Base-by-base conservation (phyloP, 108 stramenopile genomes). In the Chaetoceros muelleri region DNA sequence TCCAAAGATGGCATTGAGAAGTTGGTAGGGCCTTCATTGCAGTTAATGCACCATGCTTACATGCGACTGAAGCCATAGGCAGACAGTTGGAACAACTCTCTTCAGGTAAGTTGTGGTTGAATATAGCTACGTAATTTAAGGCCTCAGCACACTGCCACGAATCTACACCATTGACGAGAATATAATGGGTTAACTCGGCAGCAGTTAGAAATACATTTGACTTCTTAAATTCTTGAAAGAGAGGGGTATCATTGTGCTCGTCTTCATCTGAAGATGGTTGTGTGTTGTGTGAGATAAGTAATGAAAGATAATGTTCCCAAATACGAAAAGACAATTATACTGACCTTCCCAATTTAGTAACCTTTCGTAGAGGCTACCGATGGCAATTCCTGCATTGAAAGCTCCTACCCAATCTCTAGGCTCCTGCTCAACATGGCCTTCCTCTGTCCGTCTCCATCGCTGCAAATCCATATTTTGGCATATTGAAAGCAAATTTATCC, bases 401-500 rank as follows among this genome's bases (percentile, higher is more conserved):
- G 96, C 91, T 26, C 75, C 77, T 18, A 95, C 89, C 96, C 96
- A 97, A 0, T 80, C 84, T 49, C 87, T 69, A 10, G 61, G 60
- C 70, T 96, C 94, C 22, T 63, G 63, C 64, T 88, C 91, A 5
- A 93, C 79, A 60, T 96, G 94, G 18, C 76, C 81, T 60, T 78
- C 69, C 27, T 56, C 21, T 64, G 66, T 75, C 30, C 76, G 58
- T 55, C 85, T 59, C 82, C 90, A 93, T 44, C 66, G 50, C 45
- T 93, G 90, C 29, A 75, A 59, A 62, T 93, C 81, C 84, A 88
- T 85, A 49, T 73, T 62, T 67, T 94, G 95, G 30, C 77, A 84
- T 18, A 90, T 48, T 5, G 73, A 29, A 13, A 95, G 65, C 18
- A 81, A 60, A 45, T 78, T 62, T 40, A 84, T 60, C 84, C 80